Conservation (phyloP, 768 basidiomycete genomes). For the Tylopilus felleus region DNA sequence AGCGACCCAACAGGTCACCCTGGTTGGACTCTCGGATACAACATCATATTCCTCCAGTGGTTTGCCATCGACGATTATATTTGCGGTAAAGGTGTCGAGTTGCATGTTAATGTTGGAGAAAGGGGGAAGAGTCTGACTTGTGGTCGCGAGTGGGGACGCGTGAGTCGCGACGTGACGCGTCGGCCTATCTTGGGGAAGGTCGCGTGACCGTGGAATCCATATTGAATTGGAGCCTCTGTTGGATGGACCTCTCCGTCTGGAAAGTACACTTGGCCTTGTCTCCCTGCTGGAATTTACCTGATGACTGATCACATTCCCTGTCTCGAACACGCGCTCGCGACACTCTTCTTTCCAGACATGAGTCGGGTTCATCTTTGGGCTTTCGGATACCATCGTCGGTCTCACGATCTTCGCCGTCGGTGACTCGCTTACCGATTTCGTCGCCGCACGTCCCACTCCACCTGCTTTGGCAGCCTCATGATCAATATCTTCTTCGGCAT, state of each 20-base stretch:
- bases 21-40: constrained; percentile 2
- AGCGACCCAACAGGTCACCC: constrained; percentile 21
- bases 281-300: constrained; percentile 37
- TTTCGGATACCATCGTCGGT: constrained; percentile 96
- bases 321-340: not conserved
- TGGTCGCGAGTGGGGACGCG: no score
- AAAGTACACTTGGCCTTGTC: constrained; percentile 49
- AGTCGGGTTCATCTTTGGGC: constrained; percentile 91
- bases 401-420: constrained; percentile 96
- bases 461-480: constrained; percentile 93
- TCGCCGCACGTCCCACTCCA: constrained; percentile 67
- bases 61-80: constrained; percentile 12
- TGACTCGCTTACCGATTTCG: constrained; percentile 93
- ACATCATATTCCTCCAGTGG: constrained; percentile 15
- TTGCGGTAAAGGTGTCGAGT: constrained; percentile 13
- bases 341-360: constrained; percentile 55
- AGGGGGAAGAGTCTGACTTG: no score
- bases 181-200: no score
- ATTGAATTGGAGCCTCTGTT: no score
- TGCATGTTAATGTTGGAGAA: constrained; percentile 7
- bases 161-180: no score
- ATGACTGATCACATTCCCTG: constrained; percentile 38
- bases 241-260: constrained; percentile 73
- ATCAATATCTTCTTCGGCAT: constrained; percentile 88
- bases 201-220: constrained; percentile 34